Conservation (phyloP, 1,139 yeast species). For the Candida tetrigidarum region DNA sequence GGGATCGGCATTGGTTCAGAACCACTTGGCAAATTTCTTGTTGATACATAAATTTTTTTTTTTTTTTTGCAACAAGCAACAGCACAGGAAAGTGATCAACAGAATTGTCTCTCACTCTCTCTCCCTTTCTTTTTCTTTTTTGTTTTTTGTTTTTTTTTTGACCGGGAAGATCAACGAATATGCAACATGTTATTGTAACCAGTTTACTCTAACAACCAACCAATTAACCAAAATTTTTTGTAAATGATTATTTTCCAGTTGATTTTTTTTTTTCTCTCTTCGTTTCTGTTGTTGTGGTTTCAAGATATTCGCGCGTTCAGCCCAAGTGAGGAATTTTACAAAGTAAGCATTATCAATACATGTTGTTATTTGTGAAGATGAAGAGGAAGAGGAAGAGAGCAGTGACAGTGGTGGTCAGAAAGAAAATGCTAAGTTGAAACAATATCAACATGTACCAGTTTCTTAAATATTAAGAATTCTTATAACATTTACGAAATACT, state of each 20-base stretch:
- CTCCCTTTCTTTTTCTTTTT: too few species aligned
- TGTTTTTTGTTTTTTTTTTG: too few species aligned
- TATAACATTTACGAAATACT: slow-evolving; percentile 1
- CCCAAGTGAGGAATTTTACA: too few species aligned
- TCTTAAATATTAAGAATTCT: too few species aligned
- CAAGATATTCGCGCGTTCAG: background rate
- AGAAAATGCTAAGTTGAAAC: background rate
- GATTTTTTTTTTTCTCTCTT: background rate
- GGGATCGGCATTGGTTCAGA: slow-evolving; percentile 1
- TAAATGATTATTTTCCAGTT: background rate
- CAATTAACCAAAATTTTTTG: too few species aligned
- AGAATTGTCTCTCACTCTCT: background rate
- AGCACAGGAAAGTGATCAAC: background rate
- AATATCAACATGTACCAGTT: background rate
- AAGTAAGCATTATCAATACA: too few species aligned
- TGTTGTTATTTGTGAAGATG: too few species aligned
- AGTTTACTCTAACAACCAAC: too few species aligned
- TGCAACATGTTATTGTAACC: background rate
- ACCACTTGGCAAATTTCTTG: background rate
- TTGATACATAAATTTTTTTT: slow-evolving; percentile 1
- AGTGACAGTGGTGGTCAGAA: too few species aligned
- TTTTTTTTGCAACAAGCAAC: background rate
- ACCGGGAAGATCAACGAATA: background rate
- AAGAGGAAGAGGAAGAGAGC: too few species aligned
- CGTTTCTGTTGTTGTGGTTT: background rate